Percentiles rank a stretch among this genome's conserved stretches.
These are phyloP conservation scores for Tulasnella sp. DNA, from an alignment of 768 basidiomycete genomes.

Conservation along the genomic window DNA sequence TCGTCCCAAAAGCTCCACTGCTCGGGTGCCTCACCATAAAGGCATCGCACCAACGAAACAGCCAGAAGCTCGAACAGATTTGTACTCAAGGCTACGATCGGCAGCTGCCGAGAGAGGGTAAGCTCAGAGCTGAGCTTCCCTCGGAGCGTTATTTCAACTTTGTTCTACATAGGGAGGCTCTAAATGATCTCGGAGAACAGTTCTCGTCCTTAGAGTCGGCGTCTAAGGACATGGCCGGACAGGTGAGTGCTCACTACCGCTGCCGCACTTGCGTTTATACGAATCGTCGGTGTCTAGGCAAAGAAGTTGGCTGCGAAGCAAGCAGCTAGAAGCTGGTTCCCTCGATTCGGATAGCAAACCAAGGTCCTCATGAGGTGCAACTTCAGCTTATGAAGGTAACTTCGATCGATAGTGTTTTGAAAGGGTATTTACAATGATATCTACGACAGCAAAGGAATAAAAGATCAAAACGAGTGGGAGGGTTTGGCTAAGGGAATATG, in stretches of 20 bases:
- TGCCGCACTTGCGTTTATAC: not conserved
- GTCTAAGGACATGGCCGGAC: conserved; percentile 6
- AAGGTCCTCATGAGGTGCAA: not conserved
- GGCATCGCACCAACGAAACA: not conserved
- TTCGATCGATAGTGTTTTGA: not conserved
- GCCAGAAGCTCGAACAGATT: not conserved
- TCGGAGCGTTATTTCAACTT: not conserved
- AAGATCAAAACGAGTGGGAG: not conserved
- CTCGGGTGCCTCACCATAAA: not conserved
- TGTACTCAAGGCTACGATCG: not conserved
- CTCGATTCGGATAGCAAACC: not conserved
- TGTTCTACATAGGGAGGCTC: not conserved
- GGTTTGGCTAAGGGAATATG: not conserved
- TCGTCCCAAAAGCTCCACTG: not conserved
- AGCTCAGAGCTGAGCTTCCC: not conserved
- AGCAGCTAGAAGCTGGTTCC: not conserved
- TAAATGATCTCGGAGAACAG: not conserved
- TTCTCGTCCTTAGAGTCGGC: conserved; percentile 5
- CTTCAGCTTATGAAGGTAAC: not conserved
- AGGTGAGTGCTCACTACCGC: not conserved
- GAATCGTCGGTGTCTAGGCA: not conserved
- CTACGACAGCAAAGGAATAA: not conserved
- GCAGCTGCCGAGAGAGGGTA: conserved; percentile 12
- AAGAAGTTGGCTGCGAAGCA: conserved; percentile 3
- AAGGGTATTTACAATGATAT: not conserved